Evolutionary conservation across 148 eudicot genomes (phyloP), one percentile per base, ranked within the genome.

Genomic region (Nepenthes gracilis): DNA sequence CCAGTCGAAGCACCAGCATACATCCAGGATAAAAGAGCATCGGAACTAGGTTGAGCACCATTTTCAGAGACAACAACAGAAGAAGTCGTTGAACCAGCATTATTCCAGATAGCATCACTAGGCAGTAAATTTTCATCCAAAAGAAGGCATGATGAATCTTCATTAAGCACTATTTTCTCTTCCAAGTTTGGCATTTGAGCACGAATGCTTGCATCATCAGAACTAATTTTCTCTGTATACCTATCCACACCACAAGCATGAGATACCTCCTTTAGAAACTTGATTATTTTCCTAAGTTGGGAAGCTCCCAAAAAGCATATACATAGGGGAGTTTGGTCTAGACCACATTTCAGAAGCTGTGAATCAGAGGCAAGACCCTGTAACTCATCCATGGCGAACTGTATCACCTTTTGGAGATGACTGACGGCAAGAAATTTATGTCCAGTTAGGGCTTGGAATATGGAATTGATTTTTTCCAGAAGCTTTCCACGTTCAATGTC

Each of bases 1-100:
- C 71, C 79, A 71, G 68, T 63, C 36, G 86, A 51, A 14, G 84
- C 74, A 12, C 95, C 90, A 55, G 65, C 64, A 66, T 77, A 94
- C 76, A 89, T 79, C 97, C 97, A 94, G 54, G 87, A 75, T 79
- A 94, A 62, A 64, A 94, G 71, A 50, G 89, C 76, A 67, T 86
- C 85, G 36, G 78, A 68, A 74, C 70, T 81, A 33, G 36, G 38
- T 63, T 47, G 49, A 60, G 59, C 60, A 52, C 49, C 64, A n/a
- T 33, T 55, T 33, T 33, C 58, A 35, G 36, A n/a, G 14, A 14
- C 55, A n/a, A 12, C 55, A 48, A 61, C 59, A 63, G 65, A 43
- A 9, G 70, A 68, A 56, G 72, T 61, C 32, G 3, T n/a, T 32
- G n/a, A 55, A 72, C 70, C 65, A 37, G 59, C 64, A 68, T 57